Base-by-base conservation (phyloP, 1,139 yeast genomes). In the Yamadazyma triangularis region DNA sequence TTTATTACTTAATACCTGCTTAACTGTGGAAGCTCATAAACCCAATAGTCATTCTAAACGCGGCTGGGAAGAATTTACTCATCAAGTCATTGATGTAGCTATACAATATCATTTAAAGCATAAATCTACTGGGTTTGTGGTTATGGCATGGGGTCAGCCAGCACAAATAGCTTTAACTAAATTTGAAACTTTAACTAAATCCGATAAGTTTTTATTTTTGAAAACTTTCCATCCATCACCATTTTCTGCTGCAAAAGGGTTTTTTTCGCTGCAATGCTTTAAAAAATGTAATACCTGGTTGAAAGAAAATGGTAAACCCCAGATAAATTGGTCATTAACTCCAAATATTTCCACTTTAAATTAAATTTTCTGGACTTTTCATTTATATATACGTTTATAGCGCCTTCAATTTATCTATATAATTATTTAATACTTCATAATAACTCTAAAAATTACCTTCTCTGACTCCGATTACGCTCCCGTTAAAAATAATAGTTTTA, bases 21-120 rank as follows among this genome's bases (percentile, higher is more conserved):
- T 93, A 8, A 93, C 98, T 0, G 99, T 93, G 0, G 83, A 83
- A 39, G 95, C 96, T 0, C 97, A 89, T 52, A 77, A 79, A 49
- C 96, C 98, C 11, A 87, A 88, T 45, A 87, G 96, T 16, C 99
- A 93, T 51, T 78, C 96, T 1, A 77, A 79, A 23, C 71, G 70
- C 43, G 99, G 99, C 1, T 93, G 99, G 99, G 97, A 89, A 50
- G 64, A 63, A 24, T 89, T 93, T 53, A 93, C 98, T 0, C 87
- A 77, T 45, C 67, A 73, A 27, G 87, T 79, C 2, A 71, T 88
- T 15, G 60, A 70, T 22, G 42, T 48, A 0, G 73, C 71, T 15
- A 65, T 76, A 2, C 64, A 53, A 13, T 60, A 51, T 40, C 65
- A 64, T 35, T 32, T 36, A n/a, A 49, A 61, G 18, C 44, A 50